These are phyloP conservation scores for Acidiella bohemica DNA, from an alignment of 495 filamentous ascomycete genomes.

Conservation along the genomic window DNA sequence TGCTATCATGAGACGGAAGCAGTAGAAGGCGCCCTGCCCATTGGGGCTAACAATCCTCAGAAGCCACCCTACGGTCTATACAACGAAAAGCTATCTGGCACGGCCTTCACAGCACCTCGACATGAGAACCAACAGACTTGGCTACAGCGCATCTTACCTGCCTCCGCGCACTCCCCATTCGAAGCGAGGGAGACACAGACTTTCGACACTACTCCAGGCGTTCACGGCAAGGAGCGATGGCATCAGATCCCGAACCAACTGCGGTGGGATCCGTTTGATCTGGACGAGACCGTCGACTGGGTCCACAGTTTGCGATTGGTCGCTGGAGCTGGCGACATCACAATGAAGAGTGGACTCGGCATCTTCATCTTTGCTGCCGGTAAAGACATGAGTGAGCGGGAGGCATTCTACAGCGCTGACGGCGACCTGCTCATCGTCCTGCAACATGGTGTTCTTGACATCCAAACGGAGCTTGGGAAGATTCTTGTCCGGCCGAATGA, in stretches of 20 bases:
- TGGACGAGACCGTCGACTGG: conserved; percentile 61
- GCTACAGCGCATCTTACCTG: conserved; percentile 85
- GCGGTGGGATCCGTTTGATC: conserved; percentile 82
- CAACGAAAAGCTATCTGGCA: conserved; percentile 86
- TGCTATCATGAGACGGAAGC: conserved; percentile 46
- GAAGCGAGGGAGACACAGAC: conserved; percentile 38
- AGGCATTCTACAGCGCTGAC: conserved; percentile 81
- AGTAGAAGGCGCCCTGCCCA: conserved; percentile 44
- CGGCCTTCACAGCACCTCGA: conserved; percentile 81
- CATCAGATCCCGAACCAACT: conserved; percentile 72
- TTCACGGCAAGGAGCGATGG: conserved; percentile 34
- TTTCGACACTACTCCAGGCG: conserved; percentile 39
- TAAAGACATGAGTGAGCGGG: conserved; percentile 55
- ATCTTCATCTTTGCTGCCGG: conserved; percentile 74
- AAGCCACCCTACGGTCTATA: conserved; percentile 76
- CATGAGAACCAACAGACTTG: conserved; percentile 83
- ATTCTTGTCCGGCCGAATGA: conserved; percentile 79
- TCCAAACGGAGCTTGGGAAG: conserved; percentile 72
- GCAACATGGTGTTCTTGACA: conserved; percentile 72
- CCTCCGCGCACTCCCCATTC: conserved; percentile 70
- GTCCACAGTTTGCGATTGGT: conserved; percentile 63
- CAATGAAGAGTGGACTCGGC: conserved; percentile 65
- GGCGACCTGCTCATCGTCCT: conserved; percentile 79
- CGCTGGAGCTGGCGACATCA: conserved; percentile 72
- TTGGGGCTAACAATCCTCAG: conserved; percentile 76